Percentiles rank a stretch among this genome's conserved stretches.
These are phyloP conservation scores for Akanthomyces dipterigenus DNA, from an alignment of 2,329 filamentous ascomycete species.

Conservation along the genomic window DNA sequence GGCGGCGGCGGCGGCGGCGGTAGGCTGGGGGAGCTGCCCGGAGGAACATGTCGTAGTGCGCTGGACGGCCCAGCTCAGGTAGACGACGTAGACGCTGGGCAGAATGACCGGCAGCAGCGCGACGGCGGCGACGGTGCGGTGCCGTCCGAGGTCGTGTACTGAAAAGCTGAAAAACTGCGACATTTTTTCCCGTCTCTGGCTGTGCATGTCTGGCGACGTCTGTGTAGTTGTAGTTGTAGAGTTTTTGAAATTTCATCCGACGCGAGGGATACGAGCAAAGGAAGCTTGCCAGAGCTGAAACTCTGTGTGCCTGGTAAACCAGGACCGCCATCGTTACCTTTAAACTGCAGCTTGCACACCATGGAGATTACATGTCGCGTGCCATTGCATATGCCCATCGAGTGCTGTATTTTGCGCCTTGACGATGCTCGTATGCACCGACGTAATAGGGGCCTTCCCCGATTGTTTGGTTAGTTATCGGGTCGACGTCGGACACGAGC, in stretches of 20 bases:
- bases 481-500: too few relatives aligned
- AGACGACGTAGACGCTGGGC: constrained; percentile 15
- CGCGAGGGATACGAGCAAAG: background rate
- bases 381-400: background rate
- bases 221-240: background rate
- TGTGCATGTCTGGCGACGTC: background rate
- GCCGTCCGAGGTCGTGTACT: background rate
- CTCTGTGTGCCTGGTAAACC: background rate
- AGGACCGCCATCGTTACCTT: background rate
- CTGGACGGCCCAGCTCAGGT: constrained; percentile 11
- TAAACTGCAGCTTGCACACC: background rate
- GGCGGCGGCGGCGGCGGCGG: background rate
- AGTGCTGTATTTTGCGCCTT: background rate
- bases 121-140: background rate
- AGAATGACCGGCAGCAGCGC: constrained; percentile 11
- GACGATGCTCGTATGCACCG: too few relatives aligned
- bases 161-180: background rate
- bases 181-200: background rate
- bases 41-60: constrained; percentile 10
- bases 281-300: background rate
- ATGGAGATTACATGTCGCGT: background rate
- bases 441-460: too few relatives aligned
- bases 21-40: background rate
- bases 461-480: too few relatives aligned
- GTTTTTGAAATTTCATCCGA: background rate